Evolutionary conservation across 805 yeast genomes (phyloP), one percentile per base, ranked within the genome.

Genomic region (Zygosaccharomyces pseudorouxii): DNA sequence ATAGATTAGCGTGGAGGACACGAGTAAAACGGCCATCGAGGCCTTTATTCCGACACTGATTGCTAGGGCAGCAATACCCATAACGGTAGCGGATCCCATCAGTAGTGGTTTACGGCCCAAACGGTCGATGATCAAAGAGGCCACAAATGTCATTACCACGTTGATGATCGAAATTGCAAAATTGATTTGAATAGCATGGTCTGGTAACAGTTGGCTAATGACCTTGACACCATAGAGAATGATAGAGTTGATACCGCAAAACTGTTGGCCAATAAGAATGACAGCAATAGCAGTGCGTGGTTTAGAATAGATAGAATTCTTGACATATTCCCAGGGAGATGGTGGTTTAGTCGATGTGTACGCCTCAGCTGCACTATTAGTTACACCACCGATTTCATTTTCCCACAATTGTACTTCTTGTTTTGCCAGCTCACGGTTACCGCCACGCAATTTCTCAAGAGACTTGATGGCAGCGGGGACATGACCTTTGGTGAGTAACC

Each of bases 171-270:
- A 86, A 29, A 93, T 84, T 43, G 81, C 63, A 57, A 92, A 82
- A 60, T 90, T 92, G 56, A 90, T 79, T 8, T 76, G 56, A 4
- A 85, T 78, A 1, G 97, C 83, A 47, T 79, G 73, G 10, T 78
- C 69, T 1, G 98, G 97, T 53, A 89, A 76, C 4, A 86, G 70
- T 6, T 79, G 71, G n/a, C 82, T 73, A 45, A 93, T 72, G 1
- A 92, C 86, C 11, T 87, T 79, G 4, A 92, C 97, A 4, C 99
- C 99, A 65, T 92, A 93, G 63, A 92, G 88, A 18, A 93, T 81
- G 51, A 93, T 89, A 1, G 96, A 81, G 65, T 93, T 93, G 63
- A 93, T 87, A 29, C 99, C 99, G 57, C 89, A 82, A 49, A 92
- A 79, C 65, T 93, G 99, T 70, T 93, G 99, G 14, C 90, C 84